Evolutionary conservation across 2,329 filamentous ascomycete genomes (phyloP).

Genomic region (Ilyonectria mors-panacis): DNA sequence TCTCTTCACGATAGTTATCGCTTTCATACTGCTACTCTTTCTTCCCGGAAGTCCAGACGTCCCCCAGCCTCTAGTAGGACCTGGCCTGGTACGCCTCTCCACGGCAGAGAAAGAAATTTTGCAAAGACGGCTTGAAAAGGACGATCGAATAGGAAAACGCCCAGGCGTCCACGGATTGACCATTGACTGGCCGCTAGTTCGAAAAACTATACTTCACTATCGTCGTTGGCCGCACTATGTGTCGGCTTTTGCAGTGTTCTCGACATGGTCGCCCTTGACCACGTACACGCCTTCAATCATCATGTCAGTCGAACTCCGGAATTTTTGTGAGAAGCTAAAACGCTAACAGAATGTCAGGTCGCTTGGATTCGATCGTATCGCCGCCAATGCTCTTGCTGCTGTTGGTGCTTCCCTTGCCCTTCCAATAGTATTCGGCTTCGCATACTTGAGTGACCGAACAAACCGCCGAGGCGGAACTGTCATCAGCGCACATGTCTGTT

Average conservation of each 20-base stretch:
- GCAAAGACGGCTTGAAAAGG: constrained; percentile 52
- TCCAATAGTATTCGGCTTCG: constrained; percentile 64
- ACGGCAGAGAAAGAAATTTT: constrained; percentile 52
- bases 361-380: constrained; percentile 62
- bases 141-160: constrained; percentile 50
- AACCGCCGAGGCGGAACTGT: constrained; percentile 61
- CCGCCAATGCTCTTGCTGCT: constrained; percentile 63
- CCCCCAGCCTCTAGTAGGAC: constrained; percentile 56
- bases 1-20: constrained; percentile 57
- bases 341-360: no score
- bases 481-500: constrained; percentile 60
- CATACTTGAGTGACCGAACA: constrained; percentile 63
- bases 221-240: constrained; percentile 64
- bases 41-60: constrained; percentile 60
- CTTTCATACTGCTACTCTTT: constrained; percentile 57
- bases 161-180: constrained; percentile 51
- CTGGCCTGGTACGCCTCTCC: constrained; percentile 57
- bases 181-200: constrained; percentile 57
- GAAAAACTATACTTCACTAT: constrained; percentile 59
- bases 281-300: constrained; percentile 66
- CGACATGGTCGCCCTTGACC: constrained; percentile 66
- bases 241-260: constrained; percentile 65
- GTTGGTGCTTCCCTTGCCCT: constrained; percentile 58
- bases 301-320: constrained; percentile 51
- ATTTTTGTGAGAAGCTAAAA: no score